Evolutionary conservation across 1,284 basidiomycete species (phyloP).

Genomic region (Cutaneotrichosporon arboriforme): DNA sequence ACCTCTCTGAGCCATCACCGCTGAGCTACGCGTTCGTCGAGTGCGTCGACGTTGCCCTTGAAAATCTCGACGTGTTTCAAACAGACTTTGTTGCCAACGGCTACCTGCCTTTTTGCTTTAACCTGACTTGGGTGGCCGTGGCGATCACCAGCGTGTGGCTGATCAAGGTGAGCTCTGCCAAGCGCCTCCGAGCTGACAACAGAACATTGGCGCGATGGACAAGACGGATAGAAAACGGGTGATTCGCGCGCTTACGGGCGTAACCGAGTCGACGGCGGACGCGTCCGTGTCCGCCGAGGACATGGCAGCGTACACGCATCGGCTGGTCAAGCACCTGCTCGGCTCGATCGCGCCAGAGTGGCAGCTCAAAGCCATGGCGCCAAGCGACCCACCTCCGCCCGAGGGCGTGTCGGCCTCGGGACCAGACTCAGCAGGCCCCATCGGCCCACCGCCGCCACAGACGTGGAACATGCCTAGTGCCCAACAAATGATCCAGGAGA

Average conservation of each 20-base stretch:
- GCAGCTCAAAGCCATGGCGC: neutral
- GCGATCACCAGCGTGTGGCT: slow-evolving; percentile 28
- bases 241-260: slow-evolving; percentile 17
- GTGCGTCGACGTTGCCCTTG: slow-evolving; percentile 23
- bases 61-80: slow-evolving; percentile 20
- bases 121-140: slow-evolving; percentile 23
- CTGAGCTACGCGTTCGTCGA: slow-evolving; percentile 21
- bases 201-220: slow-evolving; percentile 29
- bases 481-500: slow-evolving; percentile 26
- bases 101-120: slow-evolving; percentile 25
- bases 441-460: neutral
- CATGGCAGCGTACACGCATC: slow-evolving; percentile 29
- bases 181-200: neutral
- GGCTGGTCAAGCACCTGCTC: slow-evolving; percentile 27
- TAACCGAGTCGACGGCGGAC: slow-evolving; percentile 14
- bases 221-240: slow-evolving; percentile 18
- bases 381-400: neutral
- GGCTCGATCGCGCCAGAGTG: slow-evolving; percentile 13
- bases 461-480: slow-evolving; percentile 21
- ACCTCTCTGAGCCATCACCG: slow-evolving; percentile 16
- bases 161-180: slow-evolving; percentile 19
- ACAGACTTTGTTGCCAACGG: slow-evolving; percentile 22
- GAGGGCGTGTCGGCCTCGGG: neutral
- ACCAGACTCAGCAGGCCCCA: neutral
- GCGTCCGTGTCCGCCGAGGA: slow-evolving; percentile 23